A percentile compares a stretch with the other conserved stretches of the same genome.
These are phyloP conservation scores for Rosa rugosa DNA, from an alignment of 306 rosid genomes.

Conservation along the genomic window DNA sequence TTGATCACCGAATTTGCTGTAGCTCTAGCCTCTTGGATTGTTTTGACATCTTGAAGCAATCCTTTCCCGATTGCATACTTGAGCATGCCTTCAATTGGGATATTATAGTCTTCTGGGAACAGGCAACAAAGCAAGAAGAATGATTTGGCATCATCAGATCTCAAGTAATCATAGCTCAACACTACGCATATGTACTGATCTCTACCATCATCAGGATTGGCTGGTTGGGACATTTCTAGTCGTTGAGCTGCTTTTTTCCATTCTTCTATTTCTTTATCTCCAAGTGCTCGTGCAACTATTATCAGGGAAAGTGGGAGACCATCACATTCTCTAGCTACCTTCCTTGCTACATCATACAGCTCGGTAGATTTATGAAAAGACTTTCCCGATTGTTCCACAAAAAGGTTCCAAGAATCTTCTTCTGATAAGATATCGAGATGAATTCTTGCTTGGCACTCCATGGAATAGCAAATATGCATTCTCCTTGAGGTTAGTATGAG, in stretches of 20 bases:
- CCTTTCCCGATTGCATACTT: conserved; percentile 16
- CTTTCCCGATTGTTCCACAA: background rate
- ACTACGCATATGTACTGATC: background rate
- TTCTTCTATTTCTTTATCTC: background rate
- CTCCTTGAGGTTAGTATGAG: conserved; percentile 17
- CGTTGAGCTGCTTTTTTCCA: background rate
- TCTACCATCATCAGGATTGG: too few relatives aligned
- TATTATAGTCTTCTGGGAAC: conserved; percentile 17
- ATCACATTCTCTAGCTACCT: conserved; percentile 23
- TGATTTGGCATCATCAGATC: background rate
- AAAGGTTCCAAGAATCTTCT: conserved; percentile 15
- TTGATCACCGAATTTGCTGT: background rate
- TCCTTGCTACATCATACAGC: conserved; percentile 10
- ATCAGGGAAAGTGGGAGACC: conserved; percentile 26
- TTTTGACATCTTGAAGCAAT: background rate
- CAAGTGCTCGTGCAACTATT: conserved; percentile 22
- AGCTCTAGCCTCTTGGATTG: conserved; percentile 7
- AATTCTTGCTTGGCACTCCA: conserved; percentile 12
- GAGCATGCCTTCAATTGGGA: background rate
- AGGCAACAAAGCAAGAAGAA: conserved; percentile 26
- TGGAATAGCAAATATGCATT: background rate
- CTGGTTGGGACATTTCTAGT: background rate
- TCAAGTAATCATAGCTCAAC: conserved; percentile 23
- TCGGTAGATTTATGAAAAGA: background rate
- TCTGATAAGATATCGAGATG: background rate